phyloP scores from a whole-genome alignment of 345 rosid species.

The Linum lewisii region DNA sequence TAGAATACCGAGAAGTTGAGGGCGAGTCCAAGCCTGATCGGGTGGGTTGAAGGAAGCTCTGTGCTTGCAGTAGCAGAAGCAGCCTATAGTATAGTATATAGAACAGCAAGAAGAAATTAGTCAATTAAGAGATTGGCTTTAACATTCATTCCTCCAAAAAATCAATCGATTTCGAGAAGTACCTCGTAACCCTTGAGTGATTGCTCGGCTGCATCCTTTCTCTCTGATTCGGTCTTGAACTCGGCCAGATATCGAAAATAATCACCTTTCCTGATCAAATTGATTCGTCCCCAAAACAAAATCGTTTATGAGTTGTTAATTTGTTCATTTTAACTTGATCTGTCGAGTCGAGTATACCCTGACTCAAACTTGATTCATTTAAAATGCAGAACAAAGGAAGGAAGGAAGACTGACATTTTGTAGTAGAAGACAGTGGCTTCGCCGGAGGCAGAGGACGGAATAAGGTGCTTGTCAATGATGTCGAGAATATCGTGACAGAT shows the following conservation, averaged over 20 bases:
- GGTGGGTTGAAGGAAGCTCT: conserved; percentile 1
- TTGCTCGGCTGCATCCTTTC: conserved; percentile 1
- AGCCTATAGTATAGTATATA: not conserved
- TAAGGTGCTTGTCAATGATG: conserved; percentile 4
- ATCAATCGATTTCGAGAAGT: not conserved
- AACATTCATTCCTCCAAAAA: too few relatives aligned
- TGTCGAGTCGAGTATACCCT: not conserved
- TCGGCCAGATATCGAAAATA: conserved; percentile 3
- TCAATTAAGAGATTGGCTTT: too few relatives aligned
- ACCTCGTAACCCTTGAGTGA: conserved; percentile 3
- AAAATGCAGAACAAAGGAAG: not conserved
- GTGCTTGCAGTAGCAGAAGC: conserved; percentile 5
- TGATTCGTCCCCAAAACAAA: not conserved
- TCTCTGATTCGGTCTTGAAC: not conserved
- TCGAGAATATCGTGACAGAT: not conserved
- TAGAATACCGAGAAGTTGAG: conserved; percentile 4
- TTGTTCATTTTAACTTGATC: too few relatives aligned
- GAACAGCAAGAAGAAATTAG: not conserved
- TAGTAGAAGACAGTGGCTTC: conserved; percentile 6
- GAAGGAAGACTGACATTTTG: conserved; percentile 1
- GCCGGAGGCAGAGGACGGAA: conserved; percentile 4
- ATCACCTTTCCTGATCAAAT: conserved; percentile 1
- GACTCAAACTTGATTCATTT: too few relatives aligned
- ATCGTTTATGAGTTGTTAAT: not conserved
- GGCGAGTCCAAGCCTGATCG: conserved; percentile 1